Evolutionary conservation across 192 early-diverging fungal genomes (phyloP).

Genomic region (Thamnidium elegans): DNA sequence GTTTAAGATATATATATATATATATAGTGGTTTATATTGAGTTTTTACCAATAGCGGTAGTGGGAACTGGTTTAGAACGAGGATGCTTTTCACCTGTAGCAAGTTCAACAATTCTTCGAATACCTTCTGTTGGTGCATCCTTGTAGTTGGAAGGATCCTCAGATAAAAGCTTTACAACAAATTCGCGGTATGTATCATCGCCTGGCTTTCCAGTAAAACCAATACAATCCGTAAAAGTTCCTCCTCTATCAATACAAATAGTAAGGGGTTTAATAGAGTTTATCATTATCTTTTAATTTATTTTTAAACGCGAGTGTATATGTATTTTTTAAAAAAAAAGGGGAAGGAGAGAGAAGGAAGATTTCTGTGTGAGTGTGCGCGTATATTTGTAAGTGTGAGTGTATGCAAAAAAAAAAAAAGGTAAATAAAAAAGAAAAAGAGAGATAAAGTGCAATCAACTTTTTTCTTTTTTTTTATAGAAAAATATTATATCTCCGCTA

Average conservation of each 20-base stretch:
- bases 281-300: not conserved
- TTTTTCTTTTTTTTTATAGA: no score
- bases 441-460: not conserved
- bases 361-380: not conserved
- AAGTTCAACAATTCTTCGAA: constrained; percentile 80
- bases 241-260: constrained; percentile 90
- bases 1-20: not conserved
- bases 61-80: constrained; percentile 68
- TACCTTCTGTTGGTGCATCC: constrained; percentile 94
- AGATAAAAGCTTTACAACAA: constrained; percentile 88
- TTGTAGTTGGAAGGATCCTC: constrained; percentile 88
- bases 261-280: constrained; percentile 12
- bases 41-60: constrained; percentile 61
- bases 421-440: not conserved
- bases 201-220: constrained; percentile 62
- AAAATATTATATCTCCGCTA: not conserved
- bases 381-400: not conserved
- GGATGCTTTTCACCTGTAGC: constrained; percentile 70
- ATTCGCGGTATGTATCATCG: constrained; percentile 47
- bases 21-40: no score
- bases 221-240: constrained; percentile 97
- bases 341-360: not conserved
- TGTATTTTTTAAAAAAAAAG: not conserved
- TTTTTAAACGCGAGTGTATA: not conserved
- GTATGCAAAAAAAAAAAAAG: not conserved